Evolutionary conservation across 2,329 filamentous ascomycete genomes (phyloP).

Genomic region (Hypoxylon sp.): DNA sequence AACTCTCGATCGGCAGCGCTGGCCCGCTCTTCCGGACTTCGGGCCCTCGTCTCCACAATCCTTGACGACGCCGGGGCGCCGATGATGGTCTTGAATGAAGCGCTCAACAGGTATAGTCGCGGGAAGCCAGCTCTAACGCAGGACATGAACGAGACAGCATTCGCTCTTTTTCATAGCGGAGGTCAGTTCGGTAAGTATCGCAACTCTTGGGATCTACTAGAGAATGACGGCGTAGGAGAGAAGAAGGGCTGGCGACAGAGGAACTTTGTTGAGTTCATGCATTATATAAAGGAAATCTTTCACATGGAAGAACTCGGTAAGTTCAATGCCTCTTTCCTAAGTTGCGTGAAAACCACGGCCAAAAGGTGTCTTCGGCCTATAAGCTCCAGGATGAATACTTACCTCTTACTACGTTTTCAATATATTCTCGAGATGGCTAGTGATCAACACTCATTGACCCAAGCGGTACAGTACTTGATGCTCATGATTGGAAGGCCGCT

Average conservation of each 20-base stretch:
- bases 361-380: not conserved
- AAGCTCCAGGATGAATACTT: not conserved
- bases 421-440: not conserved
- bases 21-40: constrained; percentile 51
- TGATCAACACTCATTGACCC: constrained; percentile 11
- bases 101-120: constrained; percentile 51
- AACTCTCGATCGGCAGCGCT: constrained; percentile 56
- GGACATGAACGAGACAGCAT: constrained; percentile 54
- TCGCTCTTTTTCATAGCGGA: constrained; percentile 54
- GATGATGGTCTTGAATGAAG: constrained; percentile 53
- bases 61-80: constrained; percentile 56
- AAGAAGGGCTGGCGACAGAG: constrained; percentile 55
- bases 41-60: constrained; percentile 54
- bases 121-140: constrained; percentile 52
- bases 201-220: constrained; percentile 57
- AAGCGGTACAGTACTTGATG: constrained; percentile 44
- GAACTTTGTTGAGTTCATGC: constrained; percentile 58
- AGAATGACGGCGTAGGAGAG: constrained; percentile 57
- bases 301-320: constrained; percentile 50
- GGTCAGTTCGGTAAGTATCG: constrained; percentile 49
- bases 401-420: no score
- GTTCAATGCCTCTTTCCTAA: not conserved
- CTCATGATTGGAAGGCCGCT: constrained; percentile 54
- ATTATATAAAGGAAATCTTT: constrained; percentile 57
- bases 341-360: not conserved